Conservation (phyloP, 176 grass and related monocot genomes). For the Canna indica region DNA sequence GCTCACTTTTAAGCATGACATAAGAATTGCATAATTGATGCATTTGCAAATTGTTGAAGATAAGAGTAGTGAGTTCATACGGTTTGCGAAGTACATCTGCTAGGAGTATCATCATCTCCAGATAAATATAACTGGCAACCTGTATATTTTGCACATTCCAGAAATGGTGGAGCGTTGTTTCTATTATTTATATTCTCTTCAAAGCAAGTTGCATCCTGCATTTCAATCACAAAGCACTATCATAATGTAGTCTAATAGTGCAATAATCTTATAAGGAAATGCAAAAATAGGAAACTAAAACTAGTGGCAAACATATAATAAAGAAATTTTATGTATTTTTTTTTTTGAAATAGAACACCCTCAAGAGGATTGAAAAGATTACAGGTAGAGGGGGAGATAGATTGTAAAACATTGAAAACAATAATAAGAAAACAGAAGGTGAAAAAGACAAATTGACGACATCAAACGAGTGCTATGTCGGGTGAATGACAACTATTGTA, state of each 20-base stretch:
- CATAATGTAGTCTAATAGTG: background rate
- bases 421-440: too few relatives aligned
- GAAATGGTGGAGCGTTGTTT: slow-evolving; percentile 1
- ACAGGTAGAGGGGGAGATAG: too few relatives aligned
- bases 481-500: too few relatives aligned
- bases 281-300: background rate
- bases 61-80: slow-evolving; percentile 14
- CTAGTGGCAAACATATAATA: background rate
- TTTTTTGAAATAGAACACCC: too few relatives aligned
- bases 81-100: slow-evolving; percentile 22
- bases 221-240: background rate
- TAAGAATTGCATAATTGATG: slow-evolving; percentile 12
- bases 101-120: slow-evolving; percentile 40
- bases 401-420: too few relatives aligned
- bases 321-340: too few relatives aligned
- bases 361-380: too few relatives aligned
- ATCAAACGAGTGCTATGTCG: too few relatives aligned
- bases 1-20: background rate
- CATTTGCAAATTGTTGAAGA: slow-evolving; percentile 3
- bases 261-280: background rate
- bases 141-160: slow-evolving; percentile 16
- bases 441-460: too few relatives aligned
- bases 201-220: slow-evolving; percentile 21
- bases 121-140: slow-evolving; percentile 51
- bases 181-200: slow-evolving; percentile 7